Base-by-base conservation (phyloP, 106 monocot species). In the Chionographis japonica region DNA sequence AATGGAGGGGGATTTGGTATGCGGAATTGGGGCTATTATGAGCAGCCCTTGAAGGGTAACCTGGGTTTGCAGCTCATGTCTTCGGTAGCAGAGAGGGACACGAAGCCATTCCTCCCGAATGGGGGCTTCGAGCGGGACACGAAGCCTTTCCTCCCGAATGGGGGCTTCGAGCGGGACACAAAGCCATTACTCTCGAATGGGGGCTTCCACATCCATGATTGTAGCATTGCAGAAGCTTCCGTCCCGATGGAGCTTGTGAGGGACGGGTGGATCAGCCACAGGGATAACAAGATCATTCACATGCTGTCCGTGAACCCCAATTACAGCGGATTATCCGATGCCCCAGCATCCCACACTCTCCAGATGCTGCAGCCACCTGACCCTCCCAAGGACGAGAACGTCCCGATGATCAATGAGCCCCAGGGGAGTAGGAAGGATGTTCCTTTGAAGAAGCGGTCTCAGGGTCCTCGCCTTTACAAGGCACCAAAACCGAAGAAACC, bases 61-160 rank as follows among this genome's bases (percentile, higher is more conserved):
- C 52, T 80, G 6, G 75, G 75, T 16, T 54, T 80, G 63, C 74
- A 75, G 64, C 49, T 80, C 6, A 80, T 80, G 75, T 50, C 79
- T 8, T 35, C 59, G n/a, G 58, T 65, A 3, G 18, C 27, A 11
- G 74, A 80, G 17, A 13, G 65, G 8, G 69, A 75, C 16, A 39
- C 75, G 19, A 80, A 80, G 58, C 69, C 57, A 37, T 27, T 66
- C 50, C 52, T 71, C 3, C 27, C 74, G 9, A 60, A 70, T 60
- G 70, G 59, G 6, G 65, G 40, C 2, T 46, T 46, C 46, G 9
- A 80, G 17, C 37, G 65, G 8, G 69, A 75, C 16, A 39, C 75
- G 19, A 80, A 80, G 58, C 69, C 57, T 27, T 27, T 66, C 50
- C 52, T 71, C 3, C 27, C 74, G 9, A 60, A 70, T 60, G 70